Evolutionary conservation across 129 eudicot genomes (phyloP), one percentile per base, ranked within the genome.

Genomic region (Flaveria sonorensis): DNA sequence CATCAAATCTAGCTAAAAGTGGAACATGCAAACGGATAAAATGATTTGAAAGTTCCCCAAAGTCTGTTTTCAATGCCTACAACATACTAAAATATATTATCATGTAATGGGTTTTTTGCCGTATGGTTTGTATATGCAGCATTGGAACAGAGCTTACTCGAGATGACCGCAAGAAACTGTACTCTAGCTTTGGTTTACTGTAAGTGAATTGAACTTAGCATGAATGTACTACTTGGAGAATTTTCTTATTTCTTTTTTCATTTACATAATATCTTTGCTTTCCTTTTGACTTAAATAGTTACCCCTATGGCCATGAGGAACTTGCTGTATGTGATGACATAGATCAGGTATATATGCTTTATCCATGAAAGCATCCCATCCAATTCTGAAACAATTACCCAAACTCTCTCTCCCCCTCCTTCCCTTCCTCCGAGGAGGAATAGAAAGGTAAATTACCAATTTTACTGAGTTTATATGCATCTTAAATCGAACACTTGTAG

Each of bases 221-320:
- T 13, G 5, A 48, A 26, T 18, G 60, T 56, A 24, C 48, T 77
- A 26, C 42, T 64, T 5, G 47, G 39, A 73, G 68, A 30, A 28
- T 60, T 77, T 9, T 48, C 36, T 53, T 47, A 21, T 39, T 32
- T 10, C 56, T 0, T 21, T 70, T 36, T 36, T 7, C 64, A 20
- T 67, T 42, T 4, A 56, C 10, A 23, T 71, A 56, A 5, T 57
- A 56, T 28, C 19, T 26, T 30, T 55, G 53, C 32, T 55, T 57
- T 30, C 51, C 21, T 68, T 68, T 75, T 26, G 56, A 82, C 45
- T 78, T 20, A 45, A 46, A 70, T 77, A 94, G 98, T 80, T 91
- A 89, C 82, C 98, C 98, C 18, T 94, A 91, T 79, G 98, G 98
- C 13, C 98, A 94, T 43, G 98, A 94, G 85, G 98, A 94, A 77